Percentiles rank a stretch among this genome's conserved stretches.
phyloP scores from a whole-genome alignment of 2,329 filamentous ascomycete species.

The Lojkania enalia region DNA sequence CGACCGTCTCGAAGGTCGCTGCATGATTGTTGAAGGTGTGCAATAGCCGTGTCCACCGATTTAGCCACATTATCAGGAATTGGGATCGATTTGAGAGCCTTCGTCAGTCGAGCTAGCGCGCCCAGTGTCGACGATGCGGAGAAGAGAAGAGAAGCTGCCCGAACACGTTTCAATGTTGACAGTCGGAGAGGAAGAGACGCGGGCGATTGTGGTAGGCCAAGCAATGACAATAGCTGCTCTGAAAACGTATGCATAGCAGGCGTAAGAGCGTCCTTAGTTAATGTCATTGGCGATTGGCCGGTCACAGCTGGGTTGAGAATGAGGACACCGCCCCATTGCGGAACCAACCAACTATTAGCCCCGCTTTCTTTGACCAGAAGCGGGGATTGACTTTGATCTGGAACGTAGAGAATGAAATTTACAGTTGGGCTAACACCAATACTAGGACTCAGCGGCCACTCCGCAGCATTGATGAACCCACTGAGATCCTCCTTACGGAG shows the following conservation, averaged over 20 bases:
- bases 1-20: conserved; percentile 64
- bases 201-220: conserved; percentile 81
- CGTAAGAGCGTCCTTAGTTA: conserved; percentile 69
- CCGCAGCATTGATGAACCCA: conserved; percentile 94
- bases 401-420: conserved; percentile 92
- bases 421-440: conserved; percentile 92
- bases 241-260: conserved; percentile 88
- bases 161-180: conserved; percentile 81
- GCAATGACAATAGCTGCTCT: conserved; percentile 82
- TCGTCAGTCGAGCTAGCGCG: conserved; percentile 83
- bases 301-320: conserved; percentile 63
- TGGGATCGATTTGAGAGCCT: conserved; percentile 83
- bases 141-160: conserved; percentile 80
- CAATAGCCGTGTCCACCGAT: conserved; percentile 78
- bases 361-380: conserved; percentile 62
- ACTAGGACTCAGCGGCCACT: conserved; percentile 94
- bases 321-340: conserved; percentile 86
- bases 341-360: conserved; percentile 85
- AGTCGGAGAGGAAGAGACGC: conserved; percentile 80
- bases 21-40: conserved; percentile 77
- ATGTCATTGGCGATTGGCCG: conserved; percentile 50
- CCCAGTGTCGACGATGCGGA: conserved; percentile 92
- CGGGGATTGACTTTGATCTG: conserved; percentile 66
- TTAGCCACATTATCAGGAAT: conserved; percentile 87
- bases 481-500: conserved; percentile 85